Percentiles rank a stretch among this genome's conserved stretches.
phyloP scores from a whole-genome alignment of 2,329 filamentous ascomycete species.

The Stachybotrys elegans region DNA sequence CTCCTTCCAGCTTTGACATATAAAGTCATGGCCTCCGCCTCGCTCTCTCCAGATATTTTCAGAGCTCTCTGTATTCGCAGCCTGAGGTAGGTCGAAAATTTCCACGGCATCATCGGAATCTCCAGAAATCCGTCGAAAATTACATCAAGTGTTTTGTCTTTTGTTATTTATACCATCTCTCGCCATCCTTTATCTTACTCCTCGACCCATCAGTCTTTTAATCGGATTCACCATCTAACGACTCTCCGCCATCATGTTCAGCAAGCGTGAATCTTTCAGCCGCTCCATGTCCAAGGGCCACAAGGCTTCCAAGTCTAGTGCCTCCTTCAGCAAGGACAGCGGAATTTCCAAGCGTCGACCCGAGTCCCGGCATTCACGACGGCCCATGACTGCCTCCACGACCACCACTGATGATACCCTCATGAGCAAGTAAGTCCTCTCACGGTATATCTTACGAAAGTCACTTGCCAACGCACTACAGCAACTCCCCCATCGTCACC shows the following conservation, averaged over 20 bases:
- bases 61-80: conserved; percentile 13
- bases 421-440: conserved; percentile 39
- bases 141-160: conserved; percentile 10
- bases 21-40: conserved; percentile 14
- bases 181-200: conserved; percentile 5
- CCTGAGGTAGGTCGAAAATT: conserved; percentile 26
- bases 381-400: conserved; percentile 43
- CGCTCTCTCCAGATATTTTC: conserved; percentile 10
- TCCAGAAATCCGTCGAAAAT: no score
- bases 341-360: conserved; percentile 51
- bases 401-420: conserved; percentile 31
- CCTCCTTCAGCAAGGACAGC: conserved; percentile 50
- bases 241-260: conserved; percentile 35
- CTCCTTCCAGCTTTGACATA: no score
- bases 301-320: conserved; percentile 43
- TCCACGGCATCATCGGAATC: no score
- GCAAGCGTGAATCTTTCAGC: conserved; percentile 38
- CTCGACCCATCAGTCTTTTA: not conserved
- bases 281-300: conserved; percentile 51
- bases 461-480: conserved; percentile 38
- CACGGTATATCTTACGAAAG: no score
- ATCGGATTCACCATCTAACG: not conserved
- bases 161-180: conserved; percentile 9
- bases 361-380: conserved; percentile 38
- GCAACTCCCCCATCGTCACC: conserved; percentile 59